Conservation (phyloP, 2,329 filamentous ascomycete genomes). For the Dichotomopilus funicola region DNA sequence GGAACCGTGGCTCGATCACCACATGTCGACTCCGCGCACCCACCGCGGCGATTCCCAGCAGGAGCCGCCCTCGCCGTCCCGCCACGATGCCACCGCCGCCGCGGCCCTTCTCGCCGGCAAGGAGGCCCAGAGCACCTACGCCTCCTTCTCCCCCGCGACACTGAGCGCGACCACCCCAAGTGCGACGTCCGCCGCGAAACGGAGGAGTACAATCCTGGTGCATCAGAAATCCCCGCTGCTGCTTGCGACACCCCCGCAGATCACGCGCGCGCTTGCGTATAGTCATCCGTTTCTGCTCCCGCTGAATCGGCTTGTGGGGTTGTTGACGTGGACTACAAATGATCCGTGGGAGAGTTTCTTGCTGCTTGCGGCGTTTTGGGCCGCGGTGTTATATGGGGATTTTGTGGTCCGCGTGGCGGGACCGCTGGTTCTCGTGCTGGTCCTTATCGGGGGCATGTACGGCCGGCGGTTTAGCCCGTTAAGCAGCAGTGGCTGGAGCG, state of each 20-base stretch:
- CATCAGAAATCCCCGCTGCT: conserved; percentile 94
- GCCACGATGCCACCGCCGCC: conserved; percentile 31
- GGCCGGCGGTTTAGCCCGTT: conserved; percentile 81
- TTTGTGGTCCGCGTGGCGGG: conserved; percentile 73
- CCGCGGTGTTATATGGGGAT: conserved; percentile 77
- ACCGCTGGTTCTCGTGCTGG: conserved; percentile 71
- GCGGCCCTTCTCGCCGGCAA: conserved; percentile 22
- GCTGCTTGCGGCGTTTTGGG: conserved; percentile 80
- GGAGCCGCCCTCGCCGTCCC: conserved; percentile 25
- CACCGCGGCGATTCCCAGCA: conserved; percentile 31
- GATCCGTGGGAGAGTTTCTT: conserved; percentile 98
- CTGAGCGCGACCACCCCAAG: conserved; percentile 60
- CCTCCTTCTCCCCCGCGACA: conserved; percentile 81
- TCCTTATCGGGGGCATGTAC: conserved; percentile 88
- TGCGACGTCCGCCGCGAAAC: conserved; percentile 57
- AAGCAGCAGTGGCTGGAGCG: conserved; percentile 71
- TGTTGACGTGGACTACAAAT: conserved; percentile 88
- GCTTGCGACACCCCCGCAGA: conserved; percentile 86
- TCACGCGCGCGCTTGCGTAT: conserved; percentile 90
- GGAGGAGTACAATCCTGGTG: conserved; percentile 85
- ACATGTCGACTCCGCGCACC: conserved; percentile 43
- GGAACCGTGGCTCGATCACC: conserved; percentile 46
- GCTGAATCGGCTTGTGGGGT: conserved; percentile 74
- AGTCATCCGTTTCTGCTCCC: conserved; percentile 91
- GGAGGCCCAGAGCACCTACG: conserved; percentile 61